Base-by-base conservation (phyloP, 139 green algal species). In the Chlorella sp. region DNA sequence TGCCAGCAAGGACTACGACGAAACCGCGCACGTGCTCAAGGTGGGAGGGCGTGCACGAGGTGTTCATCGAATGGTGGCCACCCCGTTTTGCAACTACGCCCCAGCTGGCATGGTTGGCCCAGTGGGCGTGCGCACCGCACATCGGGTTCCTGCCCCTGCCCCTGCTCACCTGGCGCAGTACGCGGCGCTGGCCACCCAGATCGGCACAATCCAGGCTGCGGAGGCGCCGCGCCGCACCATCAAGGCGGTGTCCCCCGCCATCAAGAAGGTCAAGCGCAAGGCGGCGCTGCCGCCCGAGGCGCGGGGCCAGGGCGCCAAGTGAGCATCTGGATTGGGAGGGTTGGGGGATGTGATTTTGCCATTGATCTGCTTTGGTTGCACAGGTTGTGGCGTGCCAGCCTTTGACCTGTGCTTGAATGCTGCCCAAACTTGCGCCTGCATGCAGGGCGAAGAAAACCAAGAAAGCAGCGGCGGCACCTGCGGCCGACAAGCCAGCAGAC, bases 21-120 rank as follows among this genome's bases (percentile, higher is more conserved):
- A 95, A 86, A 96, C 93, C 7, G 70, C 87, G 16, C 88, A 90
- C 36, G 91, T 94, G 73, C 89, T 96, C 44, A 89, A 92, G 88
- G 86, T 85, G 34, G 19, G 68, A 2, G 19, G 34, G 0, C 22
- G 58, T 38, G 14, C 28, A 48, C n/a, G 72, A 43, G 64, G 75
- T 38, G n/a, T 30, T 67, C 5, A n/a, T n/a, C n/a, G n/a, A n/a
- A n/a, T n/a, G n/a, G n/a, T n/a, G n/a, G n/a, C n/a, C n/a, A n/a
- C n/a, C n/a, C n/a, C n/a, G n/a, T n/a, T n/a, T n/a, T n/a, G n/a
- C n/a, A n/a, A n/a, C n/a, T n/a, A n/a, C n/a, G n/a, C n/a, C n/a
- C n/a, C n/a, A n/a, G n/a, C n/a, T n/a, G n/a, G n/a, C n/a, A n/a
- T n/a, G n/a, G n/a, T n/a, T n/a, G n/a, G n/a, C n/a, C n/a, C n/a